These are phyloP conservation scores for Aspergillus ostianus DNA, from an alignment of 495 filamentous ascomycete species.

Conservation along the genomic window DNA sequence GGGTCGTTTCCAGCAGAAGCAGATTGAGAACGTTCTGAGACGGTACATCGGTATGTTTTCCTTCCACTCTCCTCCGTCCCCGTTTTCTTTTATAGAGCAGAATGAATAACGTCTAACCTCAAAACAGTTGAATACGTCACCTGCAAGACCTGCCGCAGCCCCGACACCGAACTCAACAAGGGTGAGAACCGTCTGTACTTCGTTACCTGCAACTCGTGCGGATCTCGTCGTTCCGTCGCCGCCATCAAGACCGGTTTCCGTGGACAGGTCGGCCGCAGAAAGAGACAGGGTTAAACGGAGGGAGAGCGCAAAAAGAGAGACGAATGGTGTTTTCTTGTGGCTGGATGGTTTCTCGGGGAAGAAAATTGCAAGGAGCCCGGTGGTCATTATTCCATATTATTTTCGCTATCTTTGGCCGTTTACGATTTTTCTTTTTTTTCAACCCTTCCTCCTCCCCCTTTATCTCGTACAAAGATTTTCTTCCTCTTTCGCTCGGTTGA, in stretches of 20 bases:
- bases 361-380: background rate
- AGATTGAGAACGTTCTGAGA: slow-evolving; percentile 92
- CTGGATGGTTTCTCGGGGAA: slow-evolving; percentile 7
- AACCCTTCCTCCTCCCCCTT: background rate
- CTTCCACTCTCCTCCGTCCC: background rate
- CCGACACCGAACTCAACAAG: slow-evolving; percentile 95
- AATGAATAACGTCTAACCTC: slow-evolving; percentile 17
- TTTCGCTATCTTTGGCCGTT: slow-evolving; percentile 20
- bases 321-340: slow-evolving; percentile 11
- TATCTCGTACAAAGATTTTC: slow-evolving; percentile 18
- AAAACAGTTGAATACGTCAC: slow-evolving; percentile 89
- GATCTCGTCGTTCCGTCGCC: slow-evolving; percentile 84
- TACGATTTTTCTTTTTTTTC: slow-evolving; percentile 7
- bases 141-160: slow-evolving; percentile 93
- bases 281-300: slow-evolving; percentile 47
- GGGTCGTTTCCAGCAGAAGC: slow-evolving; percentile 97
- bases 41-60: slow-evolving; percentile 81
- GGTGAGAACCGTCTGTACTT: slow-evolving; percentile 95
- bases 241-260: slow-evolving; percentile 99
- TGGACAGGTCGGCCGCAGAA: slow-evolving; percentile 94
- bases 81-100: background rate
- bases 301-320: slow-evolving; percentile 6
- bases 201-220: slow-evolving; percentile 84
- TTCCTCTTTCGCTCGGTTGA: slow-evolving; percentile 7
- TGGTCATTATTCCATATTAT: slow-evolving; percentile 11